Conservation (phyloP, 805 yeast genomes). For the Pichia californica region DNA sequence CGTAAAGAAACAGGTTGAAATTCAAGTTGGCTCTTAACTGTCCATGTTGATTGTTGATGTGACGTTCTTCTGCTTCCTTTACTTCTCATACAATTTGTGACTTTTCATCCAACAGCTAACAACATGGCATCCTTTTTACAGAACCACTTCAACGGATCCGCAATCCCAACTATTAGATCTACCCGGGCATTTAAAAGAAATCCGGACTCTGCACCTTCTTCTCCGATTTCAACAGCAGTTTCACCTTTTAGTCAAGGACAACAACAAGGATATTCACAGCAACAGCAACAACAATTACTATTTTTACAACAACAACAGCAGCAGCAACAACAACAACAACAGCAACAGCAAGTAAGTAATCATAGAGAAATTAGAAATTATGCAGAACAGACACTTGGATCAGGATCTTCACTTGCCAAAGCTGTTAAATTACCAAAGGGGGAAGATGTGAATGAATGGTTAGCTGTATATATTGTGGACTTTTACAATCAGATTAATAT, state of each 20-base stretch:
- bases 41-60: neutral
- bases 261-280: conserved; percentile 12
- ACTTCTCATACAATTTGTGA: neutral
- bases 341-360: conserved; percentile 19
- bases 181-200: conserved; percentile 30
- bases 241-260: conserved; percentile 5
- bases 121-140: conserved; percentile 24
- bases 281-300: conserved; percentile 11
- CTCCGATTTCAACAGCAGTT: conserved; percentile 15
- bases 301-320: conserved; percentile 13
- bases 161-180: conserved; percentile 31
- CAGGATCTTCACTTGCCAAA: conserved; percentile 82
- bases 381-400: conserved; percentile 93
- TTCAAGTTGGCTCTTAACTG: neutral
- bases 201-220: conserved; percentile 21
- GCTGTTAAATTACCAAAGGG: conserved; percentile 93
- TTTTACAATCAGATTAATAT: conserved; percentile 93
- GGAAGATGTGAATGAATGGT: conserved; percentile 89
- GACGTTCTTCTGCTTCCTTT: neutral
- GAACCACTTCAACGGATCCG: conserved; percentile 25
- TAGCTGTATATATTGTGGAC: conserved; percentile 96
- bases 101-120: neutral
- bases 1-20: neutral
- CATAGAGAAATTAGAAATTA: conserved; percentile 77
- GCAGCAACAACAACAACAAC: conserved; percentile 14